Base-by-base conservation (phyloP, 805 yeast species). In the Candida hungchunana region DNA sequence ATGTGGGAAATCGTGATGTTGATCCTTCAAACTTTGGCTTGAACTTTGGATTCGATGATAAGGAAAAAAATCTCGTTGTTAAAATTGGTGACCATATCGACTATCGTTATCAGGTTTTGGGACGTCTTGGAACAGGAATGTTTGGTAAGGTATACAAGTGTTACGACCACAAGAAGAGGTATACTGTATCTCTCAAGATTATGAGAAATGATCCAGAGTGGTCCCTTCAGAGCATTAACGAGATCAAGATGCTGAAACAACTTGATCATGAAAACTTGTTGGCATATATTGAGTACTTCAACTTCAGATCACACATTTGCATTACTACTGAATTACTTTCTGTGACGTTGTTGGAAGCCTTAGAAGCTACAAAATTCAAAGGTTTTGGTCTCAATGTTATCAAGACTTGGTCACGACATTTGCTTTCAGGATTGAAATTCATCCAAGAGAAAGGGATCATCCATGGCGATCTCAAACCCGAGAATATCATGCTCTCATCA, bases 391-490 rank as follows among this genome's bases (percentile, higher is more conserved):
- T 66, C 27, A 31, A 48, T 1, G 44, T 76, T 1, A 51, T 78
- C 8, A 55, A 60, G 43, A 51, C 51, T 18, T 70, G 85, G 51
- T 61, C 79, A 0, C 53, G 46, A 27, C 85, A 83, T 41, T 61
- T 83, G 4, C 58, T 84, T 11, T 55, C 63, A 7, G 89, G 85
- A 0, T 55, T 87, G 29, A 56, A 66, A n/a, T 77, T 66, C 44
- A 64, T 87, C 22, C 88, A 82, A 47, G 45, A 60, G 0, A 53
- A 66, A 18, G 63, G 68, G 10, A 70, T 87, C 6, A 75, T 87
- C 18, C 96, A 87, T 54, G 86, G 95, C 50, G 96, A 87, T 55
- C 62, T 87, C 38, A 87, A 87, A 52, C 96, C 95, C 0, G 95
- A 85, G 50, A 87, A 87, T 57, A 64, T 87, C 24, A 76, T 85